phyloP scores from a whole-genome alignment of 805 yeast genomes.

The Hanseniaspora lachancei region DNA sequence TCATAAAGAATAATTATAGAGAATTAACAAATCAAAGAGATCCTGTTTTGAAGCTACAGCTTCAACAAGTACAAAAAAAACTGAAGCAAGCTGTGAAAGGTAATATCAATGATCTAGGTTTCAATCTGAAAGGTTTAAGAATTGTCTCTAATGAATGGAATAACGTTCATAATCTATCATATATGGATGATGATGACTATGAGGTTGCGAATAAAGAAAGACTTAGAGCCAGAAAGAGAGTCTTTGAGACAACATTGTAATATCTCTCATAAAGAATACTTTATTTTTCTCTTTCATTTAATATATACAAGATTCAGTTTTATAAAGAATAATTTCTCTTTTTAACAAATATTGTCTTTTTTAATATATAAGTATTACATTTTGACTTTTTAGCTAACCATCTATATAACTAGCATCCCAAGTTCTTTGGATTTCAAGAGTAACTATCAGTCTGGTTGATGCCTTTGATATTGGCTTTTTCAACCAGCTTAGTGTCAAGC shows the following conservation, averaged over 20 bases:
- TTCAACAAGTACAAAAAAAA: conserved; percentile 48
- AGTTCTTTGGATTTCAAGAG: neutral
- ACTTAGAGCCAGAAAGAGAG: conserved; percentile 55
- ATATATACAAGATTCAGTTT: too few relatives aligned
- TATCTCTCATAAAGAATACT: neutral
- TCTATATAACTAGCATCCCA: neutral
- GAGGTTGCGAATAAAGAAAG: conserved; percentile 44
- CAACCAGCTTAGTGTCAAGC: conserved; percentile 2
- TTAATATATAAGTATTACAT: neutral
- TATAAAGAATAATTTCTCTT: neutral
- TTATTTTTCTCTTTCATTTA: too few relatives aligned
- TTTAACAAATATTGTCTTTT: neutral
- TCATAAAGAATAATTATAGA: conserved; percentile 58
- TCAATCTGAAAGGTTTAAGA: conserved; percentile 70
- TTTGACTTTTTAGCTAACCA: neutral
- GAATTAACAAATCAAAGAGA: conserved; percentile 66
- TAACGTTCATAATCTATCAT: conserved; percentile 57
- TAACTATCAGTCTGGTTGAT: neutral
- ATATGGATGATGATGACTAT: conserved; percentile 42
- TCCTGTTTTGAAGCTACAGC: conserved; percentile 46
- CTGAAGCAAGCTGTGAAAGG: conserved; percentile 43
- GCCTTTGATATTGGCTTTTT: neutral
- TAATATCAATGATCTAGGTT: conserved; percentile 55
- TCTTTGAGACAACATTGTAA: conserved; percentile 41
- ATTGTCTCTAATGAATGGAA: conserved; percentile 69